Percentiles rank a stretch among this genome's conserved stretches.
Conservation (phyloP, 495 filamentous ascomycete species). For the Aspergillus steynii region DNA sequence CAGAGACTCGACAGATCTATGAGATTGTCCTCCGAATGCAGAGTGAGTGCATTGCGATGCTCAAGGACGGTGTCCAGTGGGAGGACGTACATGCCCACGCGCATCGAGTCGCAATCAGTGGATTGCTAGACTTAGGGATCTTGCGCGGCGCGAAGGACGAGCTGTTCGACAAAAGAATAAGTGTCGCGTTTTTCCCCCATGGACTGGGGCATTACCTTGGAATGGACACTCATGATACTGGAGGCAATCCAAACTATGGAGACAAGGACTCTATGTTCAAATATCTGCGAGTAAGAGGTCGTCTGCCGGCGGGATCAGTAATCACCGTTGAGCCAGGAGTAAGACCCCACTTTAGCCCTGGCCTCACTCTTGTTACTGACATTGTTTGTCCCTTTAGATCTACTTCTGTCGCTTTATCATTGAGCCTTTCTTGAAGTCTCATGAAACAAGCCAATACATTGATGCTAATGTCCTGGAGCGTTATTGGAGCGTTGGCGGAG, state of each 20-base stretch:
- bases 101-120: constrained; percentile 79
- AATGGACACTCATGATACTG: constrained; percentile 93
- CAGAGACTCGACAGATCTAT: constrained; percentile 76
- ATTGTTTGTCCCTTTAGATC: constrained; percentile 47
- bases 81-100: constrained; percentile 79
- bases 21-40: constrained; percentile 89
- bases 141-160: constrained; percentile 67
- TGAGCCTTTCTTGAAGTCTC: constrained; percentile 72
- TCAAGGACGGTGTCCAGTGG: constrained; percentile 80
- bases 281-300: constrained; percentile 80
- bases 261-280: constrained; percentile 83
- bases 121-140: constrained; percentile 74
- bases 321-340: constrained; percentile 90
- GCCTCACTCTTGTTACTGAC: constrained; percentile 11
- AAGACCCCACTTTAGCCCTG: constrained; percentile 25
- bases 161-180: constrained; percentile 71
- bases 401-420: constrained; percentile 97
- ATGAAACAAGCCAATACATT: constrained; percentile 70
- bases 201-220: constrained; percentile 90
- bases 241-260: constrained; percentile 80
- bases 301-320: constrained; percentile 71
- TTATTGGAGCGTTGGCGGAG: constrained; percentile 90
- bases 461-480: constrained; percentile 69
- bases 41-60: constrained; percentile 64
- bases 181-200: constrained; percentile 88